phyloP scores from a whole-genome alignment of 768 basidiomycete genomes.

The Leccinum obscurum region DNA sequence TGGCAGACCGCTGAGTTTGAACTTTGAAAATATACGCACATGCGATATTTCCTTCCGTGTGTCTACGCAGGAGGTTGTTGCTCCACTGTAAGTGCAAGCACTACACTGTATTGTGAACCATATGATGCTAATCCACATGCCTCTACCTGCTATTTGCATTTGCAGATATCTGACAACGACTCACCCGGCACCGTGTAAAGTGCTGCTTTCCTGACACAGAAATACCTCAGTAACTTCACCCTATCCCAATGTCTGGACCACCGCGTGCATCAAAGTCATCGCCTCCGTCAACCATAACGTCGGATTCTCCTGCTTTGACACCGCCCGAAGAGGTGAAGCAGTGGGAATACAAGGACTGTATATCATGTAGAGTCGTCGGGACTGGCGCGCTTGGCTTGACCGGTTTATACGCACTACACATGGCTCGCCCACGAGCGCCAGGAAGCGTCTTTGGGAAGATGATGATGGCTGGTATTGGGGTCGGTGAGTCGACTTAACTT shows the following conservation, averaged over 20 bases:
- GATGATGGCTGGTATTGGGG: constrained; percentile 60
- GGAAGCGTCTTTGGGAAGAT: constrained; percentile 62
- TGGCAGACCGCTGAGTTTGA: too few species aligned
- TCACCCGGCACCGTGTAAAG: too few species aligned
- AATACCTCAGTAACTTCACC: background rate
- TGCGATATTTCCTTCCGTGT: too few species aligned
- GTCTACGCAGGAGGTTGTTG: too few species aligned
- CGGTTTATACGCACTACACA: constrained; percentile 67
- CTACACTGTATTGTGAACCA: too few species aligned
- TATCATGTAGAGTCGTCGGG: constrained; percentile 71
- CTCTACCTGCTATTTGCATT: too few species aligned
- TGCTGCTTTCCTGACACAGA: background rate
- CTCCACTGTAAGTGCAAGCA: too few species aligned
- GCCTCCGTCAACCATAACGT: background rate
- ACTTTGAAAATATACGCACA: too few species aligned
- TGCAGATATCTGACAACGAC: background rate
- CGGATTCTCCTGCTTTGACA: constrained; percentile 1
- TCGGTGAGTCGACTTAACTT: constrained; percentile 40
- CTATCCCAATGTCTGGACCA: constrained; percentile 20
- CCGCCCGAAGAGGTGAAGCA: constrained; percentile 10
- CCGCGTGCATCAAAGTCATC: constrained; percentile 14
- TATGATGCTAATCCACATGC: too few species aligned
- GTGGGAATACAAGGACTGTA: constrained; percentile 48
- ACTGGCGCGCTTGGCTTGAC: constrained; percentile 60
- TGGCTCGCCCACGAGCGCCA: constrained; percentile 61